Conservation (phyloP, 305 asterid genomes). For the Solanum hybrid region DNA sequence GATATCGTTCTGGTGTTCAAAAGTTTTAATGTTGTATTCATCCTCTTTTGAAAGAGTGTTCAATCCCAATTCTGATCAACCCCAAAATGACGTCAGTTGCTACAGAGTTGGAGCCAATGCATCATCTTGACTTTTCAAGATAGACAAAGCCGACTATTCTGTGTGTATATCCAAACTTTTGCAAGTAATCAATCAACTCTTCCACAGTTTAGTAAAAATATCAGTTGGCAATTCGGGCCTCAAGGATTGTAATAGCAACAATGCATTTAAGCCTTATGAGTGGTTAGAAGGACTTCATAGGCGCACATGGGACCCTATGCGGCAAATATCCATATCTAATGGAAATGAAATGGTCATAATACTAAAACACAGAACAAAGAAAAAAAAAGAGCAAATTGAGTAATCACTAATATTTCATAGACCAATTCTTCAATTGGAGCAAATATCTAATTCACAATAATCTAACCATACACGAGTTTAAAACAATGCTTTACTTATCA, state of each 20-base stretch:
- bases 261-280: not conserved
- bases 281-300: not conserved
- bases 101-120: not conserved
- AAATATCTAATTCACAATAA: not conserved
- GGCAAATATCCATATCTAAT: not conserved
- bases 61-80: not conserved
- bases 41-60: not conserved
- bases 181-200: not conserved
- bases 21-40: not conserved
- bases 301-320: not conserved
- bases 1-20: not conserved
- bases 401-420: not conserved
- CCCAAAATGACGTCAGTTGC: not conserved
- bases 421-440: not conserved
- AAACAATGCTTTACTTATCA: not conserved
- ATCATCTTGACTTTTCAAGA: not conserved
- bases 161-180: not conserved
- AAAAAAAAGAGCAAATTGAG: not conserved
- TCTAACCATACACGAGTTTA: not conserved
- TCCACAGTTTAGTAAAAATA: not conserved
- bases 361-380: not conserved
- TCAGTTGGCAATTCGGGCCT: too few species aligned
- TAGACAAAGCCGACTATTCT: not conserved
- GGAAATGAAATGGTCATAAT: not conserved
- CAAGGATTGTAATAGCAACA: not conserved